A percentile compares a stretch with the other conserved stretches of the same genome.
Evolutionary conservation across 2,329 filamentous ascomycete species (phyloP).

Genomic region (Harringtonia aguacate): DNA sequence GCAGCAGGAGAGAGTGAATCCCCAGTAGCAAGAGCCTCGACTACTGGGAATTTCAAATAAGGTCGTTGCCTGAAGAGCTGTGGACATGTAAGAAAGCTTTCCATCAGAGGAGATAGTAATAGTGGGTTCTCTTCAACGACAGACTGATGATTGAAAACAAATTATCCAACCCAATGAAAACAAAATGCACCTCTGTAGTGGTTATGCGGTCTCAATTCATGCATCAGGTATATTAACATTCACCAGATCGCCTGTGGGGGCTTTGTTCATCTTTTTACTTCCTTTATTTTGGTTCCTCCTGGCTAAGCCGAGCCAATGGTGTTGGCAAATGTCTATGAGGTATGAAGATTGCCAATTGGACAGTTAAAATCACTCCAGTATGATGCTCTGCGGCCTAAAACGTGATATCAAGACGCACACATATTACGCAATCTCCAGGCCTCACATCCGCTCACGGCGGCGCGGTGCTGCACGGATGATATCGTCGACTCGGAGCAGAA

Average conservation of each 20-base stretch:
- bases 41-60: neutral
- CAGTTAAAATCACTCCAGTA: neutral
- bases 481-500: slow-evolving; percentile 90
- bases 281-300: neutral
- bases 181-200: too few species aligned
- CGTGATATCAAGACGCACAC: neutral
- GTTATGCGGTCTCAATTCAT: neutral
- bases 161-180: too few species aligned
- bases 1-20: too few species aligned
- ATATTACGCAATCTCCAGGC: neutral
- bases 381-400: neutral
- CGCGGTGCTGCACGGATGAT: slow-evolving; percentile 92
- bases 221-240: neutral
- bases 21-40: too few species aligned
- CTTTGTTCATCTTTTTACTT: too few species aligned
- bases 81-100: too few species aligned
- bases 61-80: too few species aligned
- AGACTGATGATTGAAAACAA: too few species aligned
- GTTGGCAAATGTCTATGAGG: neutral
- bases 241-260: neutral
- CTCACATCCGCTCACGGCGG: slow-evolving; percentile 52
- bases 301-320: neutral
- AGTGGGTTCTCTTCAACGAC: too few species aligned
- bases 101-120: too few species aligned
- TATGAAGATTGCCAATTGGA: too few species aligned